Evolutionary conservation across 1,139 yeast genomes (phyloP).

Genomic region (Kodamaea sp.): DNA sequence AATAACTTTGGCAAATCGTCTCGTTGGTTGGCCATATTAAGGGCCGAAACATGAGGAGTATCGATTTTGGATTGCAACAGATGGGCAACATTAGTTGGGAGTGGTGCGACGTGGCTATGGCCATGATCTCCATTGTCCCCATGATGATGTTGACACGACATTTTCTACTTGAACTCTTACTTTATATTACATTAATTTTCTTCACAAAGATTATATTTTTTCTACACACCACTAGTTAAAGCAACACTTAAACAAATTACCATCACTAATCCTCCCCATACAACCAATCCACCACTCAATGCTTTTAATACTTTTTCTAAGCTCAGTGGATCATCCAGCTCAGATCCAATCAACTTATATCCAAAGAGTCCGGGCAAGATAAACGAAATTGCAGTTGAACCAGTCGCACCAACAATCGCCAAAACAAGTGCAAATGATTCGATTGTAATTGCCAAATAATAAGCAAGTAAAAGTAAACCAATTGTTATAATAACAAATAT

Average conservation of each 20-base stretch:
- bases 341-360: slow-evolving; percentile 40
- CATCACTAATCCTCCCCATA: slow-evolving; percentile 71
- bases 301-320: slow-evolving; percentile 24
- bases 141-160: slow-evolving; percentile 41
- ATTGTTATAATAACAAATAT: slow-evolving; percentile 50
- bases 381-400: slow-evolving; percentile 57
- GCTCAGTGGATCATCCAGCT: slow-evolving; percentile 20
- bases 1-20: slow-evolving; percentile 54
- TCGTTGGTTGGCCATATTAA: slow-evolving; percentile 57
- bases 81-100: slow-evolving; percentile 68
- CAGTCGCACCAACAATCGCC: slow-evolving; percentile 60
- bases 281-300: slow-evolving; percentile 30
- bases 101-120: slow-evolving; percentile 49
- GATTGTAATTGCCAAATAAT: slow-evolving; percentile 41
- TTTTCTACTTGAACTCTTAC: slow-evolving; percentile 8
- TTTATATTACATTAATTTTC: neutral
- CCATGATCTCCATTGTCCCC: slow-evolving; percentile 15
- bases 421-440: slow-evolving; percentile 53
- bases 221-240: slow-evolving; percentile 1
- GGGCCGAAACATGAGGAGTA: slow-evolving; percentile 55
- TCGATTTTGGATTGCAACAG: slow-evolving; percentile 63
- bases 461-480: slow-evolving; percentile 40
- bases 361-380: slow-evolving; percentile 60
- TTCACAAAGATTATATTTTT: neutral
- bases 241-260: slow-evolving; percentile 52